Percentiles rank a stretch among this genome's conserved stretches.
These are phyloP conservation scores for Fusarium sterilihyphosum DNA, from an alignment of 2,329 filamentous ascomycete species.

Conservation along the genomic window DNA sequence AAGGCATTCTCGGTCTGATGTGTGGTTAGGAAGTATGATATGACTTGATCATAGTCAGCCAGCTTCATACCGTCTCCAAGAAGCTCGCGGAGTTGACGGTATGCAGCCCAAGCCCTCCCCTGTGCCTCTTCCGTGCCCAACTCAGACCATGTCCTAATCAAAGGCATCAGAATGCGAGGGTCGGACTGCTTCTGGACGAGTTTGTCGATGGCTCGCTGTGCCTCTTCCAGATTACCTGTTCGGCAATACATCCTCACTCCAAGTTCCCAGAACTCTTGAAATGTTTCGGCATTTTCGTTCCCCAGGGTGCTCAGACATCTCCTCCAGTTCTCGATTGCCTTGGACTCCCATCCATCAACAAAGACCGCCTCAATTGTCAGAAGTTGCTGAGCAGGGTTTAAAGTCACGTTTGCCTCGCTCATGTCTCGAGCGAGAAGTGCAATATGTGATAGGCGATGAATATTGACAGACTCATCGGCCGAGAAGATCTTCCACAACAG, in stretches of 20 bases:
- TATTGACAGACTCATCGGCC: constrained; percentile 59
- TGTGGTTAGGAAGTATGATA: constrained; percentile 74
- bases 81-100: constrained; percentile 70
- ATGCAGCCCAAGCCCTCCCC: constrained; percentile 72
- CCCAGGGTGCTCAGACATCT: constrained; percentile 64
- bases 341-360: constrained; percentile 66
- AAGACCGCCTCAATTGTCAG: constrained; percentile 76
- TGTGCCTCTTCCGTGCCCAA: constrained; percentile 57
- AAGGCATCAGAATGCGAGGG: constrained; percentile 68
- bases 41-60: constrained; percentile 79
- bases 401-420: constrained; percentile 63
- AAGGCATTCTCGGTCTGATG: constrained; percentile 74
- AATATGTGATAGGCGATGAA: constrained; percentile 69
- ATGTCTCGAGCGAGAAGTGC: constrained; percentile 73
- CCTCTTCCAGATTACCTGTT: constrained; percentile 66
- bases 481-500: constrained; percentile 72
- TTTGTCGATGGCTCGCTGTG: constrained; percentile 64
- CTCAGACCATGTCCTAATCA: constrained; percentile 75
- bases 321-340: constrained; percentile 73
- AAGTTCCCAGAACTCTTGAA: constrained; percentile 68
- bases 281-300: constrained; percentile 54
- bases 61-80: constrained; percentile 72
- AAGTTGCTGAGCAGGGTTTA: constrained; percentile 69
- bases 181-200: constrained; percentile 62
- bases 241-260: constrained; percentile 73